Conservation (phyloP, 129 eudicot genomes). For the Escallonia rubra region DNA sequence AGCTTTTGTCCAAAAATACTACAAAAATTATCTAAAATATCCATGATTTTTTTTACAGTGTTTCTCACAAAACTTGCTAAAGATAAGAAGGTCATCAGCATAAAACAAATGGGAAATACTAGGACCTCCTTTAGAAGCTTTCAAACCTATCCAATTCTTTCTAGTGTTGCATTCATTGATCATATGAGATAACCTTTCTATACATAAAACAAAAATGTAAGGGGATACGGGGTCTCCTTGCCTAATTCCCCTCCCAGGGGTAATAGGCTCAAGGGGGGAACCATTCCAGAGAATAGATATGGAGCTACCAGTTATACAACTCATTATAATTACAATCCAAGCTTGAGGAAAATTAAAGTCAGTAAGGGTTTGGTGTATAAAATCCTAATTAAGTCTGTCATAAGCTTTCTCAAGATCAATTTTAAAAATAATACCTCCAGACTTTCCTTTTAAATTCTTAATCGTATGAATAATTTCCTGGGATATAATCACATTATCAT, state of each 20-base stretch:
- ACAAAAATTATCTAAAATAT: too few species aligned
- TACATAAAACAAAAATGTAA: not conserved
- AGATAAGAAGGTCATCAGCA: not conserved
- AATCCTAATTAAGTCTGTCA: not conserved
- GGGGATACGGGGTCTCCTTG: slow-evolving; percentile 6
- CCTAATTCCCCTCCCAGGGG: not conserved
- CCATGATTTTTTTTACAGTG: too few species aligned
- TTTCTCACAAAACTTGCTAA: not conserved
- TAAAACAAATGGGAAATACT: not conserved
- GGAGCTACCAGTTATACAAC: not conserved
- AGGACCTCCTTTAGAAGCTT: not conserved
- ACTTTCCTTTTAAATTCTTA: not conserved
- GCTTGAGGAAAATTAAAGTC: not conserved
- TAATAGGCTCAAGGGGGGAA: not conserved
- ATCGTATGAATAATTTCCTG: not conserved
- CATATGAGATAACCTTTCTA: not conserved
- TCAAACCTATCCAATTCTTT: not conserved
- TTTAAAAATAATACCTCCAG: not conserved
- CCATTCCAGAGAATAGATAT: not conserved
- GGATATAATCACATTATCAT: not conserved
- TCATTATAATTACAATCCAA: not conserved
- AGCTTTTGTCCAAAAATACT: too few species aligned
- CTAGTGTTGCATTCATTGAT: not conserved
- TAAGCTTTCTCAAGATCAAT: slow-evolving; percentile 1
- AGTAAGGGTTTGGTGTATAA: not conserved